A percentile compares a stretch with the other conserved stretches of the same genome.
These are phyloP conservation scores for Phytophthora cryptogea DNA, from an alignment of 352 stramenopile species.

Conservation along the genomic window DNA sequence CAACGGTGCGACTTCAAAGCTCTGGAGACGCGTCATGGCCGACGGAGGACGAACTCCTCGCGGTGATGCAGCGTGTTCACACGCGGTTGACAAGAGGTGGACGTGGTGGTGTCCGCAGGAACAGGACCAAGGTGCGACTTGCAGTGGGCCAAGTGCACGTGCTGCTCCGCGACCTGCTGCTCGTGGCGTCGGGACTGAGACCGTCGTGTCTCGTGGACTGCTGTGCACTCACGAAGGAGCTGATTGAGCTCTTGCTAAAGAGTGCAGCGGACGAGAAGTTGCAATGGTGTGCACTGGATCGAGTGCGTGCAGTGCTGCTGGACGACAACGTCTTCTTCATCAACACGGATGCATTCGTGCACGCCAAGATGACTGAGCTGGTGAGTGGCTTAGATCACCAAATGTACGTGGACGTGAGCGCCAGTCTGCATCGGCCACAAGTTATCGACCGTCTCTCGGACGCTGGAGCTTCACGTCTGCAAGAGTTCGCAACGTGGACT, in stretches of 20 bases:
- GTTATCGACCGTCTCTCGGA: slow-evolving; percentile 11
- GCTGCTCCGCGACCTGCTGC: slow-evolving; percentile 42
- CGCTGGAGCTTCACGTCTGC: slow-evolving; percentile 2
- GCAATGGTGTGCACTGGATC: slow-evolving; percentile 2
- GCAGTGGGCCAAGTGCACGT: slow-evolving; percentile 29
- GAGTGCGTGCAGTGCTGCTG: slow-evolving; percentile 36
- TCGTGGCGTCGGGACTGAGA: slow-evolving; percentile 44
- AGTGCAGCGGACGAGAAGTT: slow-evolving; percentile 6
- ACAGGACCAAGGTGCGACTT: slow-evolving; percentile 13
- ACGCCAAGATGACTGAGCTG: slow-evolving; percentile 36
- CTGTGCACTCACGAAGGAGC: slow-evolving; percentile 34
- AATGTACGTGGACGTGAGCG: slow-evolving; percentile 43
- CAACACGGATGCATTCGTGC: slow-evolving; percentile 37
- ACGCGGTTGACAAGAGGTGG: slow-evolving; percentile 13
- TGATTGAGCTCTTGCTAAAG: slow-evolving; percentile 28
- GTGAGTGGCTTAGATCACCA: slow-evolving; percentile 21
- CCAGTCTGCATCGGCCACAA: slow-evolving; percentile 18
- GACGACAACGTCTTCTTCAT: slow-evolving; percentile 55
- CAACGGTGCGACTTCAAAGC: not conserved
- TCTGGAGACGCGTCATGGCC: slow-evolving; percentile 10
- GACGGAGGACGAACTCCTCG: slow-evolving; percentile 11
- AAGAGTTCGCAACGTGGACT: slow-evolving; percentile 17
- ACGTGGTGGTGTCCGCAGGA: slow-evolving; percentile 4
- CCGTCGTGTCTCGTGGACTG: slow-evolving; percentile 50
- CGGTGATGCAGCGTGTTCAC: slow-evolving; percentile 20